These are phyloP conservation scores for Ceriops decandra DNA, from an alignment of 345 rosid genomes.

Conservation along the genomic window DNA sequence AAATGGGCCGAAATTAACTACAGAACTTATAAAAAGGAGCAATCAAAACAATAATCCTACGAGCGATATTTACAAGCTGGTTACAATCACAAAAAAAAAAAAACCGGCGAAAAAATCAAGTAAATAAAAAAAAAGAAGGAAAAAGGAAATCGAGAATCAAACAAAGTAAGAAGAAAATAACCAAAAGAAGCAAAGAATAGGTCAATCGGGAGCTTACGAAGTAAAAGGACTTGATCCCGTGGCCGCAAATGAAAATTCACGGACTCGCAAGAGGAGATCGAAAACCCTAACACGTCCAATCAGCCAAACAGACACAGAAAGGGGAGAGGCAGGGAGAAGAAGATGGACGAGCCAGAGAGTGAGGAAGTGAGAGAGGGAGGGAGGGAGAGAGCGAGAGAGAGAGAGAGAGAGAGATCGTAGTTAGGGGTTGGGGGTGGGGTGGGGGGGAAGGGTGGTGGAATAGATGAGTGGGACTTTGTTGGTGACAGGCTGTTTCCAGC, in stretches of 20 bases:
- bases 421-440: neutral
- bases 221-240: constrained; percentile 50
- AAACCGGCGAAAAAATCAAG: neutral
- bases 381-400: neutral
- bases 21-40: neutral
- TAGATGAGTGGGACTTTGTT: constrained; percentile 84
- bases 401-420: constrained; percentile 22
- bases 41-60: neutral
- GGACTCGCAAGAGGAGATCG: constrained; percentile 22
- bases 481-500: constrained; percentile 99
- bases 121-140: neutral
- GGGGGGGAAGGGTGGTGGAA: constrained; percentile 15
- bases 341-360: constrained; percentile 1
- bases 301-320: neutral
- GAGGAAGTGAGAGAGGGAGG: constrained; percentile 7
- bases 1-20: neutral
- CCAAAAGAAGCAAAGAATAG: constrained; percentile 12
- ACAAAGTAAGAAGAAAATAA: neutral
- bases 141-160: neutral
- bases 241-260: constrained; percentile 18
- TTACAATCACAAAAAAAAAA: neutral
- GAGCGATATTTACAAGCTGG: neutral
- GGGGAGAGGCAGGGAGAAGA: too few species aligned
- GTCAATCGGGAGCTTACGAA: constrained; percentile 50
- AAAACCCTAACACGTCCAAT: constrained; percentile 39